Base-by-base conservation (phyloP, 306 rosid species). In the Lablab purpureus region DNA sequence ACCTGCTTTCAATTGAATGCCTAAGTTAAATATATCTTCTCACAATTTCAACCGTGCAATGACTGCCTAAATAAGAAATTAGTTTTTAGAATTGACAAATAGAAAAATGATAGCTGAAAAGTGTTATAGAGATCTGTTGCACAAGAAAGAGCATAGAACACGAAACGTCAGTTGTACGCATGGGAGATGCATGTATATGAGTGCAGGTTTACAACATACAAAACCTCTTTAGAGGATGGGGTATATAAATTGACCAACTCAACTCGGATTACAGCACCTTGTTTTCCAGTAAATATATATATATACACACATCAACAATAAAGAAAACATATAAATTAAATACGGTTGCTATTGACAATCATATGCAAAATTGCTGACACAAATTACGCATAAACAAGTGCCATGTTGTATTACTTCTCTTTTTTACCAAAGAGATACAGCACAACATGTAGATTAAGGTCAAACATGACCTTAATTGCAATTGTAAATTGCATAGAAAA, bases 361-460 rank as follows among this genome's bases (percentile, higher is more conserved):
- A 28, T 45, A 50, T 21, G 76, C 85, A 50, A 49, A 17, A 5
- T 75, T 43, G 73, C 67, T 5, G 43, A 22, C 65, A 79, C 65
- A 83, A 73, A 79, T 54, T 80, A 75, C 45, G 34, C 83, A 73
- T 45, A 65, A 73, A 67, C 58, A 40, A 30, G 69, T 56, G 67
- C 45, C 84, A 75, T 62, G 80, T 40, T 52, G 34, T 82, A 54
- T 76, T 50, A 37, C 77, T 37, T 65, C 49, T 25, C 13, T 15
- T 36, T 37, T 10, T 36, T 6, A 71, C 75, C 46, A 52, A 40
- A 78, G 79, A 79, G 78, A 67, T 74, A 80, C 40, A 71, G 84
- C 82, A 86, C 51, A 52, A 67, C 71, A 62, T 9, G 13, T 40
- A 40, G 13, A 40, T 40, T 40, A 40, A 40, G 45, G 68, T 62